Percentiles rank a stretch among this genome's conserved stretches.
Conservation (phyloP, 768 basidiomycete species). For the Neoboletus magnificus region DNA sequence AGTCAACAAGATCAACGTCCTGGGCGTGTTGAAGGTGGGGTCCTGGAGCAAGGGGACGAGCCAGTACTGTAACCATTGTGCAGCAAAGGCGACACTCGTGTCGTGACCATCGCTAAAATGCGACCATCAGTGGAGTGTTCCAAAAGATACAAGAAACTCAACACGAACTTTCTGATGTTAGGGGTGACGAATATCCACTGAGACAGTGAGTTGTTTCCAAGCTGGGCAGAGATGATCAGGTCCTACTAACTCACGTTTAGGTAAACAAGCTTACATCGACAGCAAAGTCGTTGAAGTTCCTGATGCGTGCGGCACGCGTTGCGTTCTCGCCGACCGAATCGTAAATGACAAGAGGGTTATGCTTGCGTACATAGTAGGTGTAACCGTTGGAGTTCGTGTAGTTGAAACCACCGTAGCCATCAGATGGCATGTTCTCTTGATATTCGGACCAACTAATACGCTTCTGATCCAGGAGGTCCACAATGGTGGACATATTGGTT, state of each 20-base stretch:
- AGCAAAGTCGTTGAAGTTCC: slow-evolving; percentile 62
- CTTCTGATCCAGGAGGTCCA: slow-evolving; percentile 56
- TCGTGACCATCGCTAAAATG: slow-evolving; percentile 54
- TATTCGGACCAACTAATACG: slow-evolving; percentile 60
- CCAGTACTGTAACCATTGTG: slow-evolving; percentile 47
- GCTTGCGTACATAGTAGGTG: slow-evolving; percentile 52
- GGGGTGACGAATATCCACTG: slow-evolving; percentile 64
- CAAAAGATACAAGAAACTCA: neutral
- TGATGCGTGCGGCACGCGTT: slow-evolving; percentile 40
- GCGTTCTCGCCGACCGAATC: slow-evolving; percentile 45
- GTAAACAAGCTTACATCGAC: slow-evolving; percentile 37
- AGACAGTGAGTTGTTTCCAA: slow-evolving; percentile 42
- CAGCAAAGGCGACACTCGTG: slow-evolving; percentile 47
- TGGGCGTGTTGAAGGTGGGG: slow-evolving; percentile 49
- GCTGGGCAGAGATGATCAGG: slow-evolving; percentile 4
- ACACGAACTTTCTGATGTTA: slow-evolving; percentile 38
- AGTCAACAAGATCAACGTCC: slow-evolving; percentile 55
- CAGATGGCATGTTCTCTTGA: slow-evolving; percentile 52
- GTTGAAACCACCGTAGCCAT: slow-evolving; percentile 44
- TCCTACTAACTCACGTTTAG: too few species aligned
- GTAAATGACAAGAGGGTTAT: slow-evolving; percentile 50
- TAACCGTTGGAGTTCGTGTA: slow-evolving; percentile 32
- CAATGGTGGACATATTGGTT: slow-evolving; percentile 51
- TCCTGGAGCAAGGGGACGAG: slow-evolving; percentile 49
- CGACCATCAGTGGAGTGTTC: neutral